These are phyloP conservation scores for Hypoxylon trugodes DNA, from an alignment of 495 filamentous ascomycete species.

Conservation along the genomic window DNA sequence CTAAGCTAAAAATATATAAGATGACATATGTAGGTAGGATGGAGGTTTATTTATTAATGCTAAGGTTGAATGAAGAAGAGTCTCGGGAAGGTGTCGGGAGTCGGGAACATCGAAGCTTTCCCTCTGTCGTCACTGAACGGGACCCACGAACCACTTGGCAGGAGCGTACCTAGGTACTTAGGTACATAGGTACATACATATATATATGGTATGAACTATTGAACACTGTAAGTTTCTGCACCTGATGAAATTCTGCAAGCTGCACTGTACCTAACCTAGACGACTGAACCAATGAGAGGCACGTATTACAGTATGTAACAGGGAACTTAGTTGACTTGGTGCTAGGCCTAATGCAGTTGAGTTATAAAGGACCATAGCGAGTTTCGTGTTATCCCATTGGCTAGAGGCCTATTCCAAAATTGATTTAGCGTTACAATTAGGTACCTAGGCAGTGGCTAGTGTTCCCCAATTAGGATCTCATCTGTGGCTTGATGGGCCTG, in stretches of 20 bases:
- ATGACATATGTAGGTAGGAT: too few relatives aligned
- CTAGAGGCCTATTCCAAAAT: conserved; percentile 25
- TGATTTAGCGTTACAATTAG: too few relatives aligned
- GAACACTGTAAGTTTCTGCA: too few relatives aligned
- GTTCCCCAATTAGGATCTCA: conserved; percentile 18
- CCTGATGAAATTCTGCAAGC: not conserved
- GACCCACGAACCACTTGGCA: conserved; percentile 3
- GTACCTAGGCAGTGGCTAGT: conserved; percentile 26
- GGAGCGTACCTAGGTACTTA: conserved; percentile 1
- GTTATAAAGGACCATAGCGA: not conserved
- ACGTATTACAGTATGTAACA: too few relatives aligned
- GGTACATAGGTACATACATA: conserved; percentile 1
- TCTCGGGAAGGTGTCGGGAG: conserved; percentile 19
- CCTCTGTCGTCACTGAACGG: conserved; percentile 35
- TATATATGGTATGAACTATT: too few relatives aligned
- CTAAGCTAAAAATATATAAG: too few relatives aligned
- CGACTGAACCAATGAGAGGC: too few relatives aligned
- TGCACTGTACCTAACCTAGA: not conserved
- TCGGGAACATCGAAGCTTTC: conserved; percentile 2
- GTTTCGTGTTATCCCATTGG: conserved; percentile 33
- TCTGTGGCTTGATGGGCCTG: conserved; percentile 29
- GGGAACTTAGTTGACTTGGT: not conserved
- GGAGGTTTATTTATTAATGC: too few relatives aligned
- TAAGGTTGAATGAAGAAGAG: not conserved
- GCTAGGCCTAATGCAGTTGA: conserved; percentile 14